Evolutionary conservation across 768 basidiomycete species (phyloP).

Genomic region (Agaricus blazei): DNA sequence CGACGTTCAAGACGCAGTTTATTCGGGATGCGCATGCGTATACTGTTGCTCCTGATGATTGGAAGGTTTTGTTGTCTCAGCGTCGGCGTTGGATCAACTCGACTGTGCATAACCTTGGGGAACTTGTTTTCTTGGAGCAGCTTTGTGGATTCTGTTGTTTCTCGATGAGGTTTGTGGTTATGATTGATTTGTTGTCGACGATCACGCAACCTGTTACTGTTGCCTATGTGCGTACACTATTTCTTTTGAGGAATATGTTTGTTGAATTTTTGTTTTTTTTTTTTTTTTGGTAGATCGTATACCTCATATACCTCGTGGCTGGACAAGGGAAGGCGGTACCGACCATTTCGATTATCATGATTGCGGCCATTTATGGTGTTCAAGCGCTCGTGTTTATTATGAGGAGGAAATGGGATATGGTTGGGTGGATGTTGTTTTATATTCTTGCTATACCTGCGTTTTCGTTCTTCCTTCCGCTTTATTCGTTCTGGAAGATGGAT

Average conservation of each 20-base stretch:
- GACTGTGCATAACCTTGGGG: slow-evolving; percentile 94
- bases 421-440: slow-evolving; percentile 97
- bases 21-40: slow-evolving; percentile 90
- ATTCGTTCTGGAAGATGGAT: slow-evolving; percentile 98
- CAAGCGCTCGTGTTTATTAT: slow-evolving; percentile 90
- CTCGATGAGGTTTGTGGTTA: slow-evolving; percentile 97
- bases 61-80: slow-evolving; percentile 91
- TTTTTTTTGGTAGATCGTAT: slow-evolving; percentile 58
- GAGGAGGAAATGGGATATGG: slow-evolving; percentile 97
- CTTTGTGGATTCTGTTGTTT: slow-evolving; percentile 98
- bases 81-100: slow-evolving; percentile 99
- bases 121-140: slow-evolving; percentile 86
- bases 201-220: slow-evolving; percentile 82
- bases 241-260: slow-evolving; percentile 6
- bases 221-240: slow-evolving; percentile 64
- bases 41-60: slow-evolving; percentile 94
- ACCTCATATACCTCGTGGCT: slow-evolving; percentile 78
- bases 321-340: slow-evolving; percentile 67
- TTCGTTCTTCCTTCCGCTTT: slow-evolving; percentile 88
- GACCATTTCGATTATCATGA: slow-evolving; percentile 81
- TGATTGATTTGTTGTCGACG: slow-evolving; percentile 92
- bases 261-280: background rate
- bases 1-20: slow-evolving; percentile 91
- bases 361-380: slow-evolving; percentile 90
- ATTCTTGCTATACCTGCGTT: slow-evolving; percentile 91